Evolutionary conservation across 805 yeast species (phyloP).

Genomic region (Metschnikowia hibisci): DNA sequence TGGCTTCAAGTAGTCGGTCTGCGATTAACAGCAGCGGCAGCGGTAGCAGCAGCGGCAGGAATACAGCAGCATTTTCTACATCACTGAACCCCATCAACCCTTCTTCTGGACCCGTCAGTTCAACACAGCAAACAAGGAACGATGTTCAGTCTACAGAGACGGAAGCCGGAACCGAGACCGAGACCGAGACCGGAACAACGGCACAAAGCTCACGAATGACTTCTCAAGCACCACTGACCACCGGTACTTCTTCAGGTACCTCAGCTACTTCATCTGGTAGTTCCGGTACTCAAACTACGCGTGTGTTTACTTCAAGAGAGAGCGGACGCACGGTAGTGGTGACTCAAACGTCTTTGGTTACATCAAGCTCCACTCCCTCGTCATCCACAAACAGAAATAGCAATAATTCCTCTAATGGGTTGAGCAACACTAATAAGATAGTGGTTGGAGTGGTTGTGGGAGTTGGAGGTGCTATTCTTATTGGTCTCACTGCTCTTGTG

Average conservation of each 20-base stretch:
- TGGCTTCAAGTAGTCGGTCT: background rate
- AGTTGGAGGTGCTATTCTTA: conserved; percentile 40
- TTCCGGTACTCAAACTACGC: conserved; percentile 21
- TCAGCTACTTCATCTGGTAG: background rate
- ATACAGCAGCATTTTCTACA: background rate
- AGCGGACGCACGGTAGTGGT: conserved; percentile 38
- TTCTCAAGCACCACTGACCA: too few relatives aligned
- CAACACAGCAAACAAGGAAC: too few relatives aligned
- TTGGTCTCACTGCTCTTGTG: conserved; percentile 33
- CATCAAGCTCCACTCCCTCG: conserved; percentile 24
- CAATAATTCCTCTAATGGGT: conserved; percentile 26
- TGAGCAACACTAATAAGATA: conserved; percentile 39
- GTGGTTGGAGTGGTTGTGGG: conserved; percentile 48
- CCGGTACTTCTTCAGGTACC: background rate
- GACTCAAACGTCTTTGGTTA: conserved; percentile 34
- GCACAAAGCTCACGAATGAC: too few relatives aligned
- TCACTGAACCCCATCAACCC: too few relatives aligned
- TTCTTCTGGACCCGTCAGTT: too few relatives aligned
- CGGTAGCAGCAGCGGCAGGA: too few relatives aligned
- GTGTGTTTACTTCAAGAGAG: conserved; percentile 25
- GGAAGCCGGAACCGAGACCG: too few relatives aligned
- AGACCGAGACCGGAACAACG: too few relatives aligned
- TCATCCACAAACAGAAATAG: conserved; percentile 17
- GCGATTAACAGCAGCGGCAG: background rate
- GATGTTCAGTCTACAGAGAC: too few relatives aligned